phyloP scores from a whole-genome alignment of 2,329 filamentous ascomycete genomes.

The Cladophialophora psammophila region DNA sequence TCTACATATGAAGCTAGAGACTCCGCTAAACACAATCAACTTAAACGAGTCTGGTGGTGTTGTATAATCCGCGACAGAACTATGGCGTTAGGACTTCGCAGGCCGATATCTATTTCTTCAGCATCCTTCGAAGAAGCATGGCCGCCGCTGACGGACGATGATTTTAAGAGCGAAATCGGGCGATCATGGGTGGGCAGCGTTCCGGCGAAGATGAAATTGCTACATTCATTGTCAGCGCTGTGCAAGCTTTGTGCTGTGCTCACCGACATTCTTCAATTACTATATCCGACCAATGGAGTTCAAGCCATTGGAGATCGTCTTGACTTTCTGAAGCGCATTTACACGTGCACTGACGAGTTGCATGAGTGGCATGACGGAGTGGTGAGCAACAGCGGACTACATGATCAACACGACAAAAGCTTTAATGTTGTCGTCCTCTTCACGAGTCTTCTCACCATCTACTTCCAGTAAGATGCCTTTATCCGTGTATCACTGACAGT shows the following conservation, averaged over 20 bases:
- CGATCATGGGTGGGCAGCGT: constrained; percentile 2
- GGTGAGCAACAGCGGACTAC: background rate
- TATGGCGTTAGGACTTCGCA: constrained; percentile 58
- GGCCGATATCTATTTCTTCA: constrained; percentile 39
- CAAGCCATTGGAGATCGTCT: background rate
- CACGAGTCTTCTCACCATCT: constrained; percentile 12
- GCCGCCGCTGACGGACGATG: constrained; percentile 6
- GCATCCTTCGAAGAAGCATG: background rate
- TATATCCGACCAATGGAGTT: background rate
- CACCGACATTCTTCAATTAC: background rate
- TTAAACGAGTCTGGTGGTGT: constrained; percentile 63
- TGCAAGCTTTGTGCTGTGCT: constrained; percentile 9
- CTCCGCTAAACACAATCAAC: constrained; percentile 47
- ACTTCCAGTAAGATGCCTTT: constrained; percentile 6
- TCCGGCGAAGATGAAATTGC: background rate
- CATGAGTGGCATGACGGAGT: constrained; percentile 7
- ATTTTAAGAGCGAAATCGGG: constrained; percentile 11
- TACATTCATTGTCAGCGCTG: background rate
- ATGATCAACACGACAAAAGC: background rate
- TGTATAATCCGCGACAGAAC: constrained; percentile 62
- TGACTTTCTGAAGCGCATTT: constrained; percentile 7
- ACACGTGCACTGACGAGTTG: constrained; percentile 9
- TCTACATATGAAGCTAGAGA: constrained; percentile 41
- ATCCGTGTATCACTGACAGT: background rate
- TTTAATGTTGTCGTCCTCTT: constrained; percentile 1